Evolutionary conservation across 768 basidiomycete species (phyloP), one percentile per base, ranked within the genome.

Genomic region (Mycena sanguinolenta): DNA sequence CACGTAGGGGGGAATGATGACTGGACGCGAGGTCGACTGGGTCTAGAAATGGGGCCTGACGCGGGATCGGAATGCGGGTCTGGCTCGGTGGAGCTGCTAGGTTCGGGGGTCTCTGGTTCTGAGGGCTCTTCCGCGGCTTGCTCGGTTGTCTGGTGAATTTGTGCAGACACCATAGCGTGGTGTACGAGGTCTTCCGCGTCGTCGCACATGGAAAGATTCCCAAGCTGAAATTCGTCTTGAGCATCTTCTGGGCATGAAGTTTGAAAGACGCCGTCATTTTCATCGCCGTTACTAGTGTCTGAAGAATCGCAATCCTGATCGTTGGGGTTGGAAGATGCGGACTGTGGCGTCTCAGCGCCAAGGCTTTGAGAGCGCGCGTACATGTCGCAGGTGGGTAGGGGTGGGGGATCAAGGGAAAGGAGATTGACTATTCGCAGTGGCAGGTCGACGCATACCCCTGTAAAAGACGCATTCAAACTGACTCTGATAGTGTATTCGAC

Each of bases 381-480:
- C 4, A 34, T 39, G 72, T 42, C 14, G 74, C 75, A 44, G 74
- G 74, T n/a, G 42, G 91, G 91, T 16, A 92, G 92, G 25, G 95
- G 91, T 16, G 92, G 92, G 23, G 95, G 94, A 78, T 97, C 95
- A 71, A 98, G 84, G 16, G 95, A 96, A 32, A 96, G 80, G 80
- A 95, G 94, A 77, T 92, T 96, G 82, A 96, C 84, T 74, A 97
- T 88, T 21, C 87, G 85, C 72, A 96, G 82, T 0, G 96, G 96
- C 12, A 96, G 78, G 25, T 88, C 89, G 68, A 92, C 92, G 63
- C 87, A 85, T 34, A 95, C 82, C 63, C 93, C 91, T 13, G 91
- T 83, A 2, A 91, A 79, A 19, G 87, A 79, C 13, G 88, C 84
- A 72, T 86, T 87, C 44, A 92, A 79, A 7, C 87, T 87, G 32